Evolutionary conservation across 2,329 filamentous ascomycete species (phyloP).

Genomic region (Arthrobotrys conoides): DNA sequence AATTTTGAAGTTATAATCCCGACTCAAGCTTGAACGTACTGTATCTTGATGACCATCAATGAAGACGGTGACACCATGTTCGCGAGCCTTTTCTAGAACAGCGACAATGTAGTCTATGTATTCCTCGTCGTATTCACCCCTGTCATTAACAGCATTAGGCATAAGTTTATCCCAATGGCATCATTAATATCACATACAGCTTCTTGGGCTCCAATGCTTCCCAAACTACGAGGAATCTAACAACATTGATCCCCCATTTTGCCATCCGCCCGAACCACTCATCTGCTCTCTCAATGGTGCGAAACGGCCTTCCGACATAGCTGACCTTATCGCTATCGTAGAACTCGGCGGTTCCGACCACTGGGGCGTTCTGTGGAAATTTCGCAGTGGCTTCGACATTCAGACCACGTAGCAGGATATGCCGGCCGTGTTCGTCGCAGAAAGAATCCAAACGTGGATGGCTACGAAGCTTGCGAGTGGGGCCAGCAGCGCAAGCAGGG

Average conservation of each 20-base stretch:
- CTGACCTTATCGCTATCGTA: conserved; percentile 68
- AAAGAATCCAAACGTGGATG: conserved; percentile 64
- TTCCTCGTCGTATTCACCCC: conserved; percentile 66
- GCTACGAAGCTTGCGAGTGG: conserved; percentile 56
- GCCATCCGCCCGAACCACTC: conserved; percentile 67
- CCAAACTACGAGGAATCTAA: conserved; percentile 69
- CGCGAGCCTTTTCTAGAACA: conserved; percentile 67
- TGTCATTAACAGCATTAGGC: conserved; percentile 27
- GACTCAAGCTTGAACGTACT: conserved; percentile 55
- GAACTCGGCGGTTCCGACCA: conserved; percentile 68
- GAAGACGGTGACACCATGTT: conserved; percentile 68
- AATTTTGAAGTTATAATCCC: neutral
- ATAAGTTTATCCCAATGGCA: conserved; percentile 10
- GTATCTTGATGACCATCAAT: conserved; percentile 69
- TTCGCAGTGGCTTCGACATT: conserved; percentile 69
- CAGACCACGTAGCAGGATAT: conserved; percentile 68
- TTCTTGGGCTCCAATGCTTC: conserved; percentile 66
- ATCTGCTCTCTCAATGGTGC: conserved; percentile 66
- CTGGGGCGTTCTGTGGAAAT: conserved; percentile 67
- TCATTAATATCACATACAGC: conserved; percentile 60
- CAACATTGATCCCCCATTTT: conserved; percentile 67
- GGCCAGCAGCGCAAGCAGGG: conserved; percentile 55
- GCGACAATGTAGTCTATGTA: conserved; percentile 67
- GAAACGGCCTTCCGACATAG: conserved; percentile 67
- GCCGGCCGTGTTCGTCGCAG: conserved; percentile 67